These are phyloP conservation scores for Moricandia arvensis DNA, from an alignment of 345 rosid species.

Conservation along the genomic window DNA sequence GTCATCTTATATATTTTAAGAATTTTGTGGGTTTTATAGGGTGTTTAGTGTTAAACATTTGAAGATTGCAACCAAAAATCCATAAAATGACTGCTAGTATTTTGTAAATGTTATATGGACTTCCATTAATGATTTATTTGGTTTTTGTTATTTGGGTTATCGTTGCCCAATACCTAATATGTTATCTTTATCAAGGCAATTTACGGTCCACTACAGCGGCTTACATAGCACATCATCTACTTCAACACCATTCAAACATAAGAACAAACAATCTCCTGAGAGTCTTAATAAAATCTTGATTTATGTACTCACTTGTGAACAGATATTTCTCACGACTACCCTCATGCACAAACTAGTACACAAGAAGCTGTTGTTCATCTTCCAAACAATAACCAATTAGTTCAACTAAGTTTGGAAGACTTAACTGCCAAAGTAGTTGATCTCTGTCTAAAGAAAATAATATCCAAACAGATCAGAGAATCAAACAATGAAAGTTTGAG, in stretches of 20 bases:
- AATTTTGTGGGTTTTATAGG: too few relatives aligned
- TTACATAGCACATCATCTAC: slow-evolving; percentile 58
- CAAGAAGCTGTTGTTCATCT: slow-evolving; percentile 85
- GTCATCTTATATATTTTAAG: too few relatives aligned
- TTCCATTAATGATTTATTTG: too few relatives aligned
- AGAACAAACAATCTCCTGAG: neutral
- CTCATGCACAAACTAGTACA: slow-evolving; percentile 86
- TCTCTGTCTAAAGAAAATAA: slow-evolving; percentile 62
- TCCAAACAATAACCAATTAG: slow-evolving; percentile 85
- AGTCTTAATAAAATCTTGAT: neutral
- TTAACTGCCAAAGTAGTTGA: slow-evolving; percentile 76
- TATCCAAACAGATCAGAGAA: neutral
- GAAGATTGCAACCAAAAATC: too few relatives aligned
- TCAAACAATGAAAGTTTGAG: neutral
- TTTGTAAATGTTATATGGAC: too few relatives aligned
- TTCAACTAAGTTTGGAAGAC: slow-evolving; percentile 82
- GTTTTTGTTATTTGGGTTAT: too few relatives aligned
- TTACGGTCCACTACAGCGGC: slow-evolving; percentile 82
- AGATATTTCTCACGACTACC: slow-evolving; percentile 93
- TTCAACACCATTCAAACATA: slow-evolving; percentile 14
- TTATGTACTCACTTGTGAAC: slow-evolving; percentile 59
- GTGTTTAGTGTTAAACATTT: too few relatives aligned
- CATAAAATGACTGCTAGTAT: too few relatives aligned
- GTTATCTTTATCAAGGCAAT: slow-evolving; percentile 56
- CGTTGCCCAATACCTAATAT: too few relatives aligned